Base-by-base conservation (phyloP, 495 filamentous ascomycete genomes). In the Trichoderma asperelloides region DNA sequence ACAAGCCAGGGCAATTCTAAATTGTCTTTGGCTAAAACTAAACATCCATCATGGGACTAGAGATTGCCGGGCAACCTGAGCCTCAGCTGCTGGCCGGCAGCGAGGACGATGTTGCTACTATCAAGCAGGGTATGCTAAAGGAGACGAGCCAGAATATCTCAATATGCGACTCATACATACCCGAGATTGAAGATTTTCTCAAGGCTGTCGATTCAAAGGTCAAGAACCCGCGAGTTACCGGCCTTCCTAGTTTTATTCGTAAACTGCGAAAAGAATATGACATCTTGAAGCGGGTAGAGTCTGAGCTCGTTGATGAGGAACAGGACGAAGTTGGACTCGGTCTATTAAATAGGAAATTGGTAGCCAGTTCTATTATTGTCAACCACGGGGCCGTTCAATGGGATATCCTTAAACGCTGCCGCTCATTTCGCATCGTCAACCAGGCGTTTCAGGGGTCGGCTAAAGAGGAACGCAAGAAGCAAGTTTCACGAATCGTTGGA, bases 371-470 rank as follows among this genome's bases (percentile, higher is more conserved):
- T 16, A 60, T 25, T 9, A 60, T 60, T 30, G 27, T 60, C 27
- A 23, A 60, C 0, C 55, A 60, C 28, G 55, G 25, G 5, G 55
- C 27, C 7, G 25, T 64, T 30, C 62, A 64, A 5, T 64, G 62
- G 62, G 33, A 39, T 13, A 64, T 64, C 0, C 33, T 64, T 33
- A 64, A 64, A 18, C 62, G 62, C 30, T 64, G 62, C 62, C 62
- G 40, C 33, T 64, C 62, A 2, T 43, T 64, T 30, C n/a, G 39
- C 62, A 33, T 43, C 33, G 21, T 40, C 30, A 23, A 64, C 33
- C 62, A 43, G 62, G 1, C 62, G 7, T 64, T 64, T 30, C 33
- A 64, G 33, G 62, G 62, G n/a, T 64, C 62, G 12, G 40, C 62
- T 33, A 64, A 64, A 27, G 62, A 64, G 25, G 33, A 39, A 13